phyloP scores from a whole-genome alignment of 225 moss, liverwort and hornwort genomes.

The Bryum argenteum region DNA sequence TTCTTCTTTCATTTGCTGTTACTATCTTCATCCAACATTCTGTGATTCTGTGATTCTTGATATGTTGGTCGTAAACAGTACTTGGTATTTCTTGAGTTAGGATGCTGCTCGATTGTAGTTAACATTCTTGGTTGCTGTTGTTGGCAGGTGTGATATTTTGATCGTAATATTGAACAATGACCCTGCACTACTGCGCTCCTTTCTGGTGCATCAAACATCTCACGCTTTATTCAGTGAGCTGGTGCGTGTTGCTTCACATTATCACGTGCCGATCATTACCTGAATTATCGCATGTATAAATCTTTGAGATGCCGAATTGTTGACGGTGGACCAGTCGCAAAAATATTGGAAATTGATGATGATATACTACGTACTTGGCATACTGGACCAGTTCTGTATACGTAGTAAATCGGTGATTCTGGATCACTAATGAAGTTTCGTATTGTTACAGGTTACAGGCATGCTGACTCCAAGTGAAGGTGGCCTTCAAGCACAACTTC shows the following conservation, averaged over 20 bases:
- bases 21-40: background rate
- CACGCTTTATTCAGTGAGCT: conserved; percentile 81
- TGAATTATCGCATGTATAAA: background rate
- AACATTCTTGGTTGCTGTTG: conserved; percentile 13
- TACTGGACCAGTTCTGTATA: conserved; percentile 18
- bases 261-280: conserved; percentile 14
- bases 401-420: conserved; percentile 18
- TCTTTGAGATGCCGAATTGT: conserved; percentile 8
- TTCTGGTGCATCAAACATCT: conserved; percentile 79
- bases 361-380: conserved; percentile 8
- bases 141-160: conserved; percentile 88
- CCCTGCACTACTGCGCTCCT: conserved; percentile 76
- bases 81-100: conserved; percentile 14
- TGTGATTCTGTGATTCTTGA: conserved; percentile 18
- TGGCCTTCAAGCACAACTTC: conserved; percentile 92
- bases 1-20: conserved; percentile 19
- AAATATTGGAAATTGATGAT: conserved; percentile 18
- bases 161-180: conserved; percentile 85
- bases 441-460: conserved; percentile 74
- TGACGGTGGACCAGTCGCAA: background rate
- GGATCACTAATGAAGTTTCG: conserved; percentile 27
- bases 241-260: conserved; percentile 52
- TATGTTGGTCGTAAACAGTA: conserved; percentile 7
- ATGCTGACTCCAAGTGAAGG: conserved; percentile 92
- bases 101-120: background rate